Evolutionary conservation across 2,329 filamentous ascomycete genomes (phyloP).

Genomic region (Sclerotinia sclerotiorum): DNA sequence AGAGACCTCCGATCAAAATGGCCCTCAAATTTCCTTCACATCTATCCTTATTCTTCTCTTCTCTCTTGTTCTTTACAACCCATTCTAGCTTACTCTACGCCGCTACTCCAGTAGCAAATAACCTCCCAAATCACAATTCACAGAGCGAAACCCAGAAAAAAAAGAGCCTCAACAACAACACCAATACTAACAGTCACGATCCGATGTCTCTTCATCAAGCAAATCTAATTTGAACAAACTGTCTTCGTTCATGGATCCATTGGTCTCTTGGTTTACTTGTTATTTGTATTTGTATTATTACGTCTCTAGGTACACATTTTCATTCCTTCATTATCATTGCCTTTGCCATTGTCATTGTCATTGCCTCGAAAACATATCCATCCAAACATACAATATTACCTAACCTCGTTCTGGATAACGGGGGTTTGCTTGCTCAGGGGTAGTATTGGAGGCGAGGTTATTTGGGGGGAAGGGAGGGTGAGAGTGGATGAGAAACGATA

Average conservation of each 20-base stretch:
- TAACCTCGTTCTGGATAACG: constrained; percentile 3
- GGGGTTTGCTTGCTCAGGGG: not conserved
- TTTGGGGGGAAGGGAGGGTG: too few relatives aligned
- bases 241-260: not conserved
- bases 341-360: not conserved
- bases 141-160: not conserved
- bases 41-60: not conserved
- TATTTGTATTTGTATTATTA: constrained; percentile 14
- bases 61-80: constrained; percentile 8
- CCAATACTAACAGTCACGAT: not conserved
- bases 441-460: too few relatives aligned
- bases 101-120: not conserved
- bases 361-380: not conserved
- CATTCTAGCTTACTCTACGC: not conserved
- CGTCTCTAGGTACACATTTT: not conserved
- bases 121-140: not conserved
- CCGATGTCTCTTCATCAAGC: not conserved
- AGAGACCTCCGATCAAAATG: not conserved
- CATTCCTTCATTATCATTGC: not conserved
- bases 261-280: not conserved
- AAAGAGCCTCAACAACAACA: not conserved
- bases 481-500: constrained; percentile 1
- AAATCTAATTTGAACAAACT: not conserved
- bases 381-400: not conserved
- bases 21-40: not conserved